These are phyloP conservation scores for Heterobasidion irregulare DNA, from an alignment of 1,284 basidiomycete species.

Conservation along the genomic window DNA sequence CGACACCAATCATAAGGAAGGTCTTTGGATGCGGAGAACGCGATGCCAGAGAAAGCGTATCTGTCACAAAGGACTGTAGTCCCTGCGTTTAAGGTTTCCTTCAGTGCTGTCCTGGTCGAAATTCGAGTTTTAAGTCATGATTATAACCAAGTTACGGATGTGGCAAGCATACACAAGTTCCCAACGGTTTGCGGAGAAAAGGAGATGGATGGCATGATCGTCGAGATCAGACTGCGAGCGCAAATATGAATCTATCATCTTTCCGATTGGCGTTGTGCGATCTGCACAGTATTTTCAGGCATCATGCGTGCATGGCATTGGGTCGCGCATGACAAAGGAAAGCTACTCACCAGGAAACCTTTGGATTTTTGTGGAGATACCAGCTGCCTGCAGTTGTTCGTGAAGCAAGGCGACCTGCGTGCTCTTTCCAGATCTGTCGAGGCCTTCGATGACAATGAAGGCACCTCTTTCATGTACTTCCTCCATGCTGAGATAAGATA, in stretches of 20 bases:
- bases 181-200: constrained; percentile 98
- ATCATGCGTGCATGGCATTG: not conserved
- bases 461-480: constrained; percentile 32
- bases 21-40: constrained; percentile 85
- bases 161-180: constrained; percentile 73
- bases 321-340: not conserved
- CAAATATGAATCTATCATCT: constrained; percentile 92
- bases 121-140: not conserved
- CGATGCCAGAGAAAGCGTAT: constrained; percentile 96
- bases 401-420: constrained; percentile 71
- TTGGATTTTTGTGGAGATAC: constrained; percentile 41
- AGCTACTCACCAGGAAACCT: constrained; percentile 80
- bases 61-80: constrained; percentile 84
- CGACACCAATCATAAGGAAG: constrained; percentile 71
- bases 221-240: constrained; percentile 80
- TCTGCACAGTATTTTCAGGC: constrained; percentile 40
- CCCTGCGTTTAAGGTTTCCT: constrained; percentile 53
- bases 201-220: constrained; percentile 86
- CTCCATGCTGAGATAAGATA: too few relatives aligned
- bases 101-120: constrained; percentile 51
- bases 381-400: constrained; percentile 33
- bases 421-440: constrained; percentile 90
- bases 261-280: constrained; percentile 85
- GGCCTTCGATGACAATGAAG: constrained; percentile 89
- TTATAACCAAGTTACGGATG: not conserved